phyloP scores from a whole-genome alignment of 2,329 filamentous ascomycete species.

The Monosporascus sp. region DNA sequence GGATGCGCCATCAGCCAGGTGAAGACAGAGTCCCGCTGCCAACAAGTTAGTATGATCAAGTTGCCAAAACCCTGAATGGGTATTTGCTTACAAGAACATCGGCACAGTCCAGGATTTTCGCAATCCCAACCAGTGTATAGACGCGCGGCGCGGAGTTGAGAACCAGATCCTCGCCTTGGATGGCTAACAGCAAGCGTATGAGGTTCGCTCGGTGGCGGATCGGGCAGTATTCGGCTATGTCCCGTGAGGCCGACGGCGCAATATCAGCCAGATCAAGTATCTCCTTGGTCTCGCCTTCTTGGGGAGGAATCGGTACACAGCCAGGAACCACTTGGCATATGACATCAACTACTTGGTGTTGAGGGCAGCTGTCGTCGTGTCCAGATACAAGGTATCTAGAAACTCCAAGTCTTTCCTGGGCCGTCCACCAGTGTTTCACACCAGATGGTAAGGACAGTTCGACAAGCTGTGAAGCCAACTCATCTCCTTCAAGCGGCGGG shows the following conservation, averaged over 20 bases:
- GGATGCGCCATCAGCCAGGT: constrained; percentile 52
- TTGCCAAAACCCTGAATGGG: not conserved
- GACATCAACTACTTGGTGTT: constrained; percentile 12
- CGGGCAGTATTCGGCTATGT: constrained; percentile 55
- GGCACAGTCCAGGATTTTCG: constrained; percentile 51
- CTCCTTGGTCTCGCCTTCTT: not conserved
- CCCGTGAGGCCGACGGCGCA: constrained; percentile 14
- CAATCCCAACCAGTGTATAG: constrained; percentile 61
- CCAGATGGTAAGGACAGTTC: constrained; percentile 52
- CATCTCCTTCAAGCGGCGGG: constrained; percentile 56
- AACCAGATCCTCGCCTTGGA: constrained; percentile 47
- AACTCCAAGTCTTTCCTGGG: constrained; percentile 31
- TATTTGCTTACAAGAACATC: constrained; percentile 33
- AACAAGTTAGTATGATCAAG: not conserved
- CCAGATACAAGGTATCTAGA: constrained; percentile 37
- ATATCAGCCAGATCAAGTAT: constrained; percentile 16
- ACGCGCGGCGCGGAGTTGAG: constrained; percentile 61
- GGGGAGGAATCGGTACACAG: constrained; percentile 3
- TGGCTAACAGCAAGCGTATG: constrained; percentile 53
- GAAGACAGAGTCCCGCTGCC: constrained; percentile 40
- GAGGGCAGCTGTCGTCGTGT: constrained; percentile 36
- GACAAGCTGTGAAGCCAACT: constrained; percentile 53
- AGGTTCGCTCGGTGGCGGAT: constrained; percentile 59
- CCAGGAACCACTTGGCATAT: constrained; percentile 1
- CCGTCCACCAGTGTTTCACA: constrained; percentile 49